Base-by-base conservation (phyloP, 257 asterid genomes). In the Fraxinus excelsior region DNA sequence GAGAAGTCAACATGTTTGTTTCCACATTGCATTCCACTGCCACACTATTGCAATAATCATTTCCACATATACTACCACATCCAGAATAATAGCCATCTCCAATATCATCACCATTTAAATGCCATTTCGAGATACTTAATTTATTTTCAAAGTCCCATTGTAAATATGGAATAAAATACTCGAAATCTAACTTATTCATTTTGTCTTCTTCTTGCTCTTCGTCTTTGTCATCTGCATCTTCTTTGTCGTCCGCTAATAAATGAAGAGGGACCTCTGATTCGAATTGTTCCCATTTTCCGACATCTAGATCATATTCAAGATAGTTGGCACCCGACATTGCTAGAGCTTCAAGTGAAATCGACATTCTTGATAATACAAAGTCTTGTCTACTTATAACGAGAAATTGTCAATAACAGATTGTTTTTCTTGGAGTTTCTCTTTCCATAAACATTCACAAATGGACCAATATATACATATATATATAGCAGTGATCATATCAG, bases 301-400 rank as follows among this genome's bases (percentile, higher is more conserved):
- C 5, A 53, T 72, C 70, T 12, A 79, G 25, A n/a, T 83, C 83
- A 11, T 46, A 73, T 72, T 85, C 83, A 1, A 26, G 70, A 51
- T 71, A 83, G 46, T 80, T 56, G 62, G 77, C 87, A 13, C 93
- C 89, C 0, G 85, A 74, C 91, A 88, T 86, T 38, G 91, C 89
- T 72, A 86, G 72, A n/a, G 91, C 91, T 78, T 86, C 93, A 56
- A 88, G 78, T n/a, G 93, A 88, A 66, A 76, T 25, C 0, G 73
- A 53, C 92, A 44, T 44, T 44, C 1, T 44, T 44, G 53, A 44
- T 44, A 44, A 44, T 14, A 14, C 6, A 14, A 9, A 40, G 19
- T 3, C 53, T 0, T 0, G 7, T 44, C n/a, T n/a, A n/a, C n/a
- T n/a, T 44, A 14, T 44, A 13, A 3, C 7, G n/a, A 44, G 53